A percentile compares a stretch with the other conserved stretches of the same genome.
These are phyloP conservation scores for Amylocarpus encephaloides DNA, from an alignment of 2,329 filamentous ascomycete genomes.

Conservation along the genomic window DNA sequence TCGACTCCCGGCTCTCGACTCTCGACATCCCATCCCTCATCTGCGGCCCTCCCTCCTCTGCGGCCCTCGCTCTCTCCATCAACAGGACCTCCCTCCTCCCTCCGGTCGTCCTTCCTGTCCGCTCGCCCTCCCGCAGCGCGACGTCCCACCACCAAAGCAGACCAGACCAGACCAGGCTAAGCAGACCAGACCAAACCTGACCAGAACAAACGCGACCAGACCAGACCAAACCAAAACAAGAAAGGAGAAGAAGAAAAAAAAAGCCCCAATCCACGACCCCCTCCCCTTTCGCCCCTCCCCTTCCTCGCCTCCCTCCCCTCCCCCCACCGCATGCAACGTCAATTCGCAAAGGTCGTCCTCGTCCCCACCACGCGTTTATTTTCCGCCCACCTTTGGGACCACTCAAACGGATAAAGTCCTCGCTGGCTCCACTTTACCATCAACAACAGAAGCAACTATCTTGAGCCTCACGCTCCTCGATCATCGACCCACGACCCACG, in stretches of 20 bases:
- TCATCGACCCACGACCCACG: background rate
- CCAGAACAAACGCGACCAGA: no score
- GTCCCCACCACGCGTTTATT: conserved; percentile 25
- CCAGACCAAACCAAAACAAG: no score
- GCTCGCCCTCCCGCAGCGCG: background rate
- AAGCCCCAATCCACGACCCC: no score
- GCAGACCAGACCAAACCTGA: no score
- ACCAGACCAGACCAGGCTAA: background rate
- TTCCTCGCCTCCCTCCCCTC: background rate
- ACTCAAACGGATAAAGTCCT: conserved; percentile 22
- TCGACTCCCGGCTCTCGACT: no score
- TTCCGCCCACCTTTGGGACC: conserved; percentile 17
- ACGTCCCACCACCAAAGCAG: background rate
- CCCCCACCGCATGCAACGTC: conserved; percentile 5
- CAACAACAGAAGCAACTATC: conserved; percentile 14
- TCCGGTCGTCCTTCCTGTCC: background rate
- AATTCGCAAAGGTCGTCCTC: conserved; percentile 17
- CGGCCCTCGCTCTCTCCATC: no score
- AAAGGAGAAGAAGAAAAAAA: no score
- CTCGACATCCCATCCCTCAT: no score
- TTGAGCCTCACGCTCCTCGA: conserved; percentile 17
- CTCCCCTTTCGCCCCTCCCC: no score
- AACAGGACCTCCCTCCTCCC: no score
- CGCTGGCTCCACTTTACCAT: conserved; percentile 19
- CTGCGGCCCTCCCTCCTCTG: no score